Evolutionary conservation across 192 early-diverging fungal genomes (phyloP), one percentile per base, ranked within the genome.

Genomic region (Geosiphon pyriformis): DNA sequence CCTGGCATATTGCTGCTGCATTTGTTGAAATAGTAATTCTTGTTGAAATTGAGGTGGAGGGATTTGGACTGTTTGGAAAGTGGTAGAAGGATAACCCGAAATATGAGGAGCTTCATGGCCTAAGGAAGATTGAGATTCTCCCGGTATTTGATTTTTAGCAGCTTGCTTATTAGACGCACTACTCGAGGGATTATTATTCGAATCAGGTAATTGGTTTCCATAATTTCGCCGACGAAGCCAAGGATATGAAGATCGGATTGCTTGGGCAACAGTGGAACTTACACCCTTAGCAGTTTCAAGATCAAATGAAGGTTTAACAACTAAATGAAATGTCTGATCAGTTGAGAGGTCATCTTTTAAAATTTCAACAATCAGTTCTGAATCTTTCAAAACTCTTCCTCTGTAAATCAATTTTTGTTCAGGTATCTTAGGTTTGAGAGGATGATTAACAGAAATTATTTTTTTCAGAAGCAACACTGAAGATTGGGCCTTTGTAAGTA

Each of bases 381-480:
- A 46, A 46, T 67, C 54, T n/a, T 42, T 47, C 22, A 67, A 47
- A 20, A 67, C 53, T 30, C 54, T 34, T 55, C 65, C 65, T 67
- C 65, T 67, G 26, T 67, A 67, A 11, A 67, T 67, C 25, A 67
- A 67, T 30, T 56, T 67, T 57, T 67, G 65, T 17, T 67, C 55
- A 20, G 27, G 34, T 20, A 67, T 26, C 3, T 22, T 56, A 46
- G 65, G 65, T 31, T 67, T 67, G 12, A 20, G 15, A 18, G 65
- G 65, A 30, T 57, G 53, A 12, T 31, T 47, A 26, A 56, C 54
- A 22, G 47, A 55, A n/a, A 67, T 56, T n/a, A 37, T 29, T 56
- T 56, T 49, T 48, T 67, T 67, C 42, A 67, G 53, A 47, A 8
- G 23, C 26, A 67, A 54, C 54, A 67, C 54, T 17, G 65, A 57